phyloP scores from a whole-genome alignment of 2,329 filamentous ascomycete genomes.

The Sphaerulina vaccinii region DNA sequence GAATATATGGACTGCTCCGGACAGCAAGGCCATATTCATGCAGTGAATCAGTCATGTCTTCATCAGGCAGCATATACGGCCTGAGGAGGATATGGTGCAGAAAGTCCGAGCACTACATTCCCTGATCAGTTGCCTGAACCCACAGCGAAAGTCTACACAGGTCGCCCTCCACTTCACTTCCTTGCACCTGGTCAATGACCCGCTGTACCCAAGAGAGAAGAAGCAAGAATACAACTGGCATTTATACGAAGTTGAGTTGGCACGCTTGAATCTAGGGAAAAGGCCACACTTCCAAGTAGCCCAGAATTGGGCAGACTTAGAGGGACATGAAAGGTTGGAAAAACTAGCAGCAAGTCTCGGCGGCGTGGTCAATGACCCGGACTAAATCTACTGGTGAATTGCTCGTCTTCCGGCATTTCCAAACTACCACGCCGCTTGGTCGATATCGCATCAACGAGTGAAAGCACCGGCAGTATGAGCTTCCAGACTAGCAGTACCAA shows the following conservation, averaged over 20 bases:
- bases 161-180: slow-evolving; percentile 18
- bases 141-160: slow-evolving; percentile 10
- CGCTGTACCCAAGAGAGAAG: slow-evolving; percentile 4
- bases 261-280: slow-evolving; percentile 1
- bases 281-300: slow-evolving; percentile 13
- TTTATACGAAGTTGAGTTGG: slow-evolving; percentile 11
- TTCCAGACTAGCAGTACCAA: too few relatives aligned
- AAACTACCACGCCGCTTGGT: too few relatives aligned
- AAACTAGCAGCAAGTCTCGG: slow-evolving; percentile 14
- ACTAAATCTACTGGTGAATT: too few relatives aligned
- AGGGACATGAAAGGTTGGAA: slow-evolving; percentile 12
- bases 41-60: slow-evolving; percentile 16
- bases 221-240: slow-evolving; percentile 14
- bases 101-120: slow-evolving; percentile 13
- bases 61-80: slow-evolving; percentile 17
- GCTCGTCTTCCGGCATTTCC: too few relatives aligned
- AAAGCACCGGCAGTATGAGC: too few relatives aligned
- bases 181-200: slow-evolving; percentile 16
- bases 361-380: too few relatives aligned
- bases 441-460: too few relatives aligned
- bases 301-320: slow-evolving; percentile 14
- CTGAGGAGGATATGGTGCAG: slow-evolving; percentile 16
- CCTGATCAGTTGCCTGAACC: slow-evolving; percentile 12
- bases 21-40: slow-evolving; percentile 13
- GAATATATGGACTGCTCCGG: slow-evolving; percentile 2